Evolutionary conservation across 306 rosid genomes (phyloP).

Genomic region (Pyrus pyrifolia): DNA sequence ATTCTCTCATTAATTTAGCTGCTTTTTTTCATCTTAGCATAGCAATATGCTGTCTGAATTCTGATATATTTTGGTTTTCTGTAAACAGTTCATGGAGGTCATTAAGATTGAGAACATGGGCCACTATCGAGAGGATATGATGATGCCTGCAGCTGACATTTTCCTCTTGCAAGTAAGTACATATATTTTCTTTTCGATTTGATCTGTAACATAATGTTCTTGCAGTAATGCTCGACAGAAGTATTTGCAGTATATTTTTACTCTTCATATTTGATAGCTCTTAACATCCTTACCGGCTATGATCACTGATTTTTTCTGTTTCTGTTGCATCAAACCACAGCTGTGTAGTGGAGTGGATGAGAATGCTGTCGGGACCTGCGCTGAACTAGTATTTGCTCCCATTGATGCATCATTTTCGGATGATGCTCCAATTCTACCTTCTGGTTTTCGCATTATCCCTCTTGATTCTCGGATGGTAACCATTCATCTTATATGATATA

Average conservation of each 20-base stretch:
- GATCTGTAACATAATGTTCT: not conserved
- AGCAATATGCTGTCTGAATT: not conserved
- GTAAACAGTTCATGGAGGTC: conserved; percentile 88
- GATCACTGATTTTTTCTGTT: not conserved
- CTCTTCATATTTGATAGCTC: not conserved
- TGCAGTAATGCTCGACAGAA: not conserved
- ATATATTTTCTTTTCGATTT: not conserved
- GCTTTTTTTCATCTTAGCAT: not conserved
- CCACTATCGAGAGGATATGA: conserved; percentile 84
- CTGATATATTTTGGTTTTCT: conserved; percentile 17
- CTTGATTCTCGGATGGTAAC: conserved; percentile 67
- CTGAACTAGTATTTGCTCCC: conserved; percentile 95
- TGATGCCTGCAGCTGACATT: conserved; percentile 68
- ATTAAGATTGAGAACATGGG: conserved; percentile 92
- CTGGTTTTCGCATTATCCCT: conserved; percentile 93
- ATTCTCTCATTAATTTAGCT: not conserved
- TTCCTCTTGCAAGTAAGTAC: conserved; percentile 92
- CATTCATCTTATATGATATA: not conserved
- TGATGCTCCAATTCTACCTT: conserved; percentile 91
- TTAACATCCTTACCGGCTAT: not conserved
- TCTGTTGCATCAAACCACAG: conserved; percentile 36
- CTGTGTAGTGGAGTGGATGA: conserved; percentile 93
- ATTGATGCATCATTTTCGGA: conserved; percentile 96
- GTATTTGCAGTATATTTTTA: not conserved
- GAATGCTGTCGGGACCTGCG: conserved; percentile 70